Conservation (phyloP, 2,329 filamentous ascomycete genomes). For the Leptosphaerulina australis region DNA sequence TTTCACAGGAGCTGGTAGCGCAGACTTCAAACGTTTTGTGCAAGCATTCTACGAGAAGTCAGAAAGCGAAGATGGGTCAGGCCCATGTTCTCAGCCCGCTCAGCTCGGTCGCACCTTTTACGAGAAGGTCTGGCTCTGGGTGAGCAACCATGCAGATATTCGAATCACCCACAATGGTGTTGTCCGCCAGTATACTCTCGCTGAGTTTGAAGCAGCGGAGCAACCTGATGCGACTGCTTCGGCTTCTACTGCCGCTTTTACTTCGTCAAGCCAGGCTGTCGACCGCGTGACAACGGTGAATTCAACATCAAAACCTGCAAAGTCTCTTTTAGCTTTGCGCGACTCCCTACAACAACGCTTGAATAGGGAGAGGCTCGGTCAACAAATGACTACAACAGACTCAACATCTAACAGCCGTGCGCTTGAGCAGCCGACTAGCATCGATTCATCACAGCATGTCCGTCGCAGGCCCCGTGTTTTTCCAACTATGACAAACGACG, state of each 20-base stretch:
- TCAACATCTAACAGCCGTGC: not conserved
- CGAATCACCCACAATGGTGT: slow-evolving; percentile 56
- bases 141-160: slow-evolving; percentile 62
- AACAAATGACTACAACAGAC: not conserved
- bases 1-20: slow-evolving; percentile 48
- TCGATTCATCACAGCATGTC: not conserved
- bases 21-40: slow-evolving; percentile 50
- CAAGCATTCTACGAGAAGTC: slow-evolving; percentile 43
- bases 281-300: not conserved
- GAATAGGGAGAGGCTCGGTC: slow-evolving; percentile 10
- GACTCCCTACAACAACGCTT: slow-evolving; percentile 31
- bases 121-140: slow-evolving; percentile 63
- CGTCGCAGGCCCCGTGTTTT: slow-evolving; percentile 21
- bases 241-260: not conserved
- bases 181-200: slow-evolving; percentile 33
- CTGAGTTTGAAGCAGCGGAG: slow-evolving; percentile 43
- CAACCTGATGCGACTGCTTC: slow-evolving; percentile 19
- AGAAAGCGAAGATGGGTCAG: slow-evolving; percentile 10
- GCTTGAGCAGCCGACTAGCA: not conserved
- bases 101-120: slow-evolving; percentile 58
- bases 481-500: slow-evolving; percentile 10
- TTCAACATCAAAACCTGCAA: slow-evolving; percentile 16
- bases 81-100: not conserved
- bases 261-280: not conserved
- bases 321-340: slow-evolving; percentile 22